These are phyloP conservation scores for Neurospora sp. DNA, from an alignment of 495 filamentous ascomycete genomes.

Conservation along the genomic window DNA sequence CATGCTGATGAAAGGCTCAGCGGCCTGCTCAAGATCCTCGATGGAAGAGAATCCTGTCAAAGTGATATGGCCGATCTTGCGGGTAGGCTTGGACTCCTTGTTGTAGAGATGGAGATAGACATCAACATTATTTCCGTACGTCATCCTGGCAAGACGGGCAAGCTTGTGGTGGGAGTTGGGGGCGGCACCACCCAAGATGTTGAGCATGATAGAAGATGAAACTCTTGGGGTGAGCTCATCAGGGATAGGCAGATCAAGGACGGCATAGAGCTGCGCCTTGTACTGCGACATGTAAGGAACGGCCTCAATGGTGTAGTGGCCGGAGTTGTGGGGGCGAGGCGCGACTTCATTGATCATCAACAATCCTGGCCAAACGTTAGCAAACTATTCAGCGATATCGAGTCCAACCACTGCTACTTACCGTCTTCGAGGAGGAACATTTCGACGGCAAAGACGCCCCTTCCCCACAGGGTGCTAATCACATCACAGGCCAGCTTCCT, in stretches of 20 bases:
- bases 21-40: conserved; percentile 58
- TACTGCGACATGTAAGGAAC: conserved; percentile 79
- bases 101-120: conserved; percentile 76
- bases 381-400: neutral
- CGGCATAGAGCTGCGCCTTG: conserved; percentile 78
- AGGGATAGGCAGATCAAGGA: conserved; percentile 67
- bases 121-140: conserved; percentile 40
- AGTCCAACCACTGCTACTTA: conserved; percentile 21
- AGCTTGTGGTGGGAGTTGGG: conserved; percentile 60
- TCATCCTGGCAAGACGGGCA: conserved; percentile 50
- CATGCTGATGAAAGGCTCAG: conserved; percentile 53
- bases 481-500: conserved; percentile 71
- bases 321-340: conserved; percentile 92
- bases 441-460: conserved; percentile 92
- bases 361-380: conserved; percentile 23
- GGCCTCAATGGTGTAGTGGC: conserved; percentile 95
- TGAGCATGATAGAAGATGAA: conserved; percentile 78
- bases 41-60: conserved; percentile 55
- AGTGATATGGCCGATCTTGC: conserved; percentile 95
- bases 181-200: conserved; percentile 75
- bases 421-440: conserved; percentile 84
- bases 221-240: conserved; percentile 49
- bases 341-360: conserved; percentile 88
- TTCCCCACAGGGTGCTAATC: conserved; percentile 69
- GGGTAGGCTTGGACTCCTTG: conserved; percentile 73